Evolutionary conservation across 345 rosid species (phyloP), one percentile per base, ranked within the genome.

Genomic region (Hevea brasiliensis): DNA sequence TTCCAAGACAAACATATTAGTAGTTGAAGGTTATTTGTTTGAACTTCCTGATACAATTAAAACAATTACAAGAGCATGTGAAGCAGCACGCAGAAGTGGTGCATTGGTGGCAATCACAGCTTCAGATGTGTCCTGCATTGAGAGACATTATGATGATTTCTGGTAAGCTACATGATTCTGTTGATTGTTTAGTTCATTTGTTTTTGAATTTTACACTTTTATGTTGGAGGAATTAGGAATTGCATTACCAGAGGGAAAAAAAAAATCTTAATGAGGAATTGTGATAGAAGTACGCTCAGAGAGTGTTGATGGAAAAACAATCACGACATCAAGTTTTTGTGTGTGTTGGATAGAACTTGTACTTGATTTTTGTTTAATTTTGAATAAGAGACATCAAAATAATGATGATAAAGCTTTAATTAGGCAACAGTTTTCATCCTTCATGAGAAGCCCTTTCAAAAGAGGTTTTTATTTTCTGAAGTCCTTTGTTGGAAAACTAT

Each of bases 11-110:
- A 90, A 83, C 47, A 82, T 94, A 79, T 80, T 94, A 78, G 87
- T 92, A 20, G 89, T 94, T 75, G 98, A 94, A 86, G 97, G 98
- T 32, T 94, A 94, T 85, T 79, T 94, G 73, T 94, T 94, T 80
- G 98, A 92, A 87, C 83, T 94, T 82, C 95, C 92, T 15, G 95
- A 87, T 84, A 92, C 97, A 5, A 94, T 92, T 61, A 86, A 81
- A 75, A 87, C 98, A 74, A 86, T 92, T 74, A 76, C 85, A 53
- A 87, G 84, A 85, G 95, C 97, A 42, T 94, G 97, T 29, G 91
- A 94, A 84, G 97, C 84, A 85, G 97, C 98, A 47, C 90, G 80
- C 60, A 85, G 79, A 67, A 81, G 72, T 63, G 97, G 97, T 76
- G 95, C 90, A 11, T 81, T 94, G 72, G 87, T 94, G 83, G 98